These are phyloP conservation scores for Fusarium acutatum DNA, from an alignment of 2,329 filamentous ascomycete genomes.

Conservation along the genomic window DNA sequence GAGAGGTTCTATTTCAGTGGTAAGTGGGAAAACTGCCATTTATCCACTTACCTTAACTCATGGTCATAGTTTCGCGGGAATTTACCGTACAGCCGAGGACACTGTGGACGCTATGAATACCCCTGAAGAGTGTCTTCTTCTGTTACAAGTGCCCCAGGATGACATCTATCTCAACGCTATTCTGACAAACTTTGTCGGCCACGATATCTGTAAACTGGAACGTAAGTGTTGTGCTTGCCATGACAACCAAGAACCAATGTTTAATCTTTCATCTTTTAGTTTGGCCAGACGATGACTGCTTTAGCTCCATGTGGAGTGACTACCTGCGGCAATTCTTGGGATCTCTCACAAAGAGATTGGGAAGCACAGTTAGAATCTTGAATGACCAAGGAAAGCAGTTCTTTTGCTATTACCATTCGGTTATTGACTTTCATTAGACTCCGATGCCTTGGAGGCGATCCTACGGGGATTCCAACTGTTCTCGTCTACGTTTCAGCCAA, in stretches of 20 bases:
- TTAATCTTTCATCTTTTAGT: background rate
- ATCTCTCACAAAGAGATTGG: too few species aligned
- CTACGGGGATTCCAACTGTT: accelerated
- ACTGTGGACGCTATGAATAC: too few species aligned
- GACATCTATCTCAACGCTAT: accelerated
- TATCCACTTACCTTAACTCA: too few species aligned
- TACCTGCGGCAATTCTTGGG: too few species aligned
- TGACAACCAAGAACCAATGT: background rate
- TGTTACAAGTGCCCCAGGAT: background rate
- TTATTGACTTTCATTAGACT: background rate
- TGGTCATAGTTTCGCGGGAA: background rate
- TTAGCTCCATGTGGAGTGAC: accelerated
- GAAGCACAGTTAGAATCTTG: too few species aligned
- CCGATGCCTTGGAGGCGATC: accelerated
- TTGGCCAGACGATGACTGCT: background rate
- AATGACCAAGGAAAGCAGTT: background rate
- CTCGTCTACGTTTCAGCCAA: accelerated
- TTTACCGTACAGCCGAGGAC: accelerated
- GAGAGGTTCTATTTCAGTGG: background rate
- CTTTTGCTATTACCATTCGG: background rate
- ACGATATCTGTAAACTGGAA: background rate
- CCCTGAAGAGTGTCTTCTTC: background rate
- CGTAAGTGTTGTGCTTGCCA: accelerated
- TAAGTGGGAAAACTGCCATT: background rate
- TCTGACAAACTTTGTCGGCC: accelerated